Evolutionary conservation across 495 filamentous ascomycete species (phyloP), one percentile per base, ranked within the genome.

Genomic region (Hypoxylon subgilvum): DNA sequence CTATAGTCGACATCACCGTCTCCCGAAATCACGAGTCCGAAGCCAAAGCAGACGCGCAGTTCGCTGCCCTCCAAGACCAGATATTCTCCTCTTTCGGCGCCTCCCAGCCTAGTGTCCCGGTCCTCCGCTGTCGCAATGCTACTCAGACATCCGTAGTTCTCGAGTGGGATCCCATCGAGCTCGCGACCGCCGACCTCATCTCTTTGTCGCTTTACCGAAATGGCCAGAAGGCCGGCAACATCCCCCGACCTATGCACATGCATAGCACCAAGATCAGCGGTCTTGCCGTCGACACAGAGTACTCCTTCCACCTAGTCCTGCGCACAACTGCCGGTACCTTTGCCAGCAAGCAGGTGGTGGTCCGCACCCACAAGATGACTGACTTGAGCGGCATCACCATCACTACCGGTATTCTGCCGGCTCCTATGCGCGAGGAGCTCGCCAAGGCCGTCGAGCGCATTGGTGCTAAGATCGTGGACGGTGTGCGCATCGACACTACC

Each of bases 361-460:
- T 96, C 40, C 84, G 86, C 57, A 99, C 94, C 35, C 95, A 97
- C 76, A 96, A 97, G 79, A 97, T 97, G 95, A 97, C 94, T 21
- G 94, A 99, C 73, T 79, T 99, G 40, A 90, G 87, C 46, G 94
- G 94, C 40, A 95, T 99, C 70, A 97, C 95, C 8, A 88, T 99
- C 49, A 97, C 92, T 9, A 88, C 91, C 4, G 94, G 94, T 14
- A 82, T 96, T 52, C 79, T 99, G 57, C 89, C 91, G 1, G 77
- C 88, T 4, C 81, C 85, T 25, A 80, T 87, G 38, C 83, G 86
- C 57, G 92, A 96, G 49, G 84, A 81, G 34, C 82, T 99, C 0
- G 75, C 82, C 16, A 80, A 78, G 14, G 88, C 92, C 2, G 79
- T 96, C 16, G 87, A 96, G 60, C 81, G 91, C 48, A 96, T 99